Conservation (phyloP, 2,329 filamentous ascomycete genomes). For the Epichloe sibirici region DNA sequence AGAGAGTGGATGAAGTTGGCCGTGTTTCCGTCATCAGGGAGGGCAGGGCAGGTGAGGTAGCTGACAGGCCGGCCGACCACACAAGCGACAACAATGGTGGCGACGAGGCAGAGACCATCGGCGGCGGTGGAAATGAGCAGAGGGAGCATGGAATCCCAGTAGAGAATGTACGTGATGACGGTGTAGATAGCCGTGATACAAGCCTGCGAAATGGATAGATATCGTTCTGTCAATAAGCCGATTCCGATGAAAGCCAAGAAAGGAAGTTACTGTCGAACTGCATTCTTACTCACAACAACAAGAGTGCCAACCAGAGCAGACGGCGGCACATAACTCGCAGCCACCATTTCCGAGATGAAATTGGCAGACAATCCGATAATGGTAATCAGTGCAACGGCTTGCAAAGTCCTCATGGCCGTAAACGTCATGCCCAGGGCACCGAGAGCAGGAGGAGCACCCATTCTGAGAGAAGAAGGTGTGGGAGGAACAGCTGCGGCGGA, state of each 20-base stretch:
- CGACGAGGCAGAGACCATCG: conserved; percentile 61
- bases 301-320: conserved; percentile 67
- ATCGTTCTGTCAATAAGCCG: too few relatives aligned
- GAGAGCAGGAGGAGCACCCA: conserved; percentile 39
- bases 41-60: conserved; percentile 56
- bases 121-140: conserved; percentile 55
- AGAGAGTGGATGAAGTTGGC: conserved; percentile 33
- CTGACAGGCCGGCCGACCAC: conserved; percentile 71
- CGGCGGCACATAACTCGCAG: conserved; percentile 52
- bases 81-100: conserved; percentile 64
- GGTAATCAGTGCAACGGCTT: conserved; percentile 58
- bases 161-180: conserved; percentile 69
- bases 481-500: conserved; percentile 8
- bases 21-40: conserved; percentile 30
- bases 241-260: background rate
- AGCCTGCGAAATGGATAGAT: conserved; percentile 38
- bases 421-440: conserved; percentile 71
- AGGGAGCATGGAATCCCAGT: conserved; percentile 63
- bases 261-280: too few relatives aligned
- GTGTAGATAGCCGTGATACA: conserved; percentile 71
- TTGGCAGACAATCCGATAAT: conserved; percentile 73
- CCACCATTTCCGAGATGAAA: conserved; percentile 68
- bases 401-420: conserved; percentile 57
- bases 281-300: conserved; percentile 53
- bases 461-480: conserved; percentile 19